Evolutionary conservation across 1,284 basidiomycete genomes (phyloP).

Genomic region (Austroboletus niveus): DNA sequence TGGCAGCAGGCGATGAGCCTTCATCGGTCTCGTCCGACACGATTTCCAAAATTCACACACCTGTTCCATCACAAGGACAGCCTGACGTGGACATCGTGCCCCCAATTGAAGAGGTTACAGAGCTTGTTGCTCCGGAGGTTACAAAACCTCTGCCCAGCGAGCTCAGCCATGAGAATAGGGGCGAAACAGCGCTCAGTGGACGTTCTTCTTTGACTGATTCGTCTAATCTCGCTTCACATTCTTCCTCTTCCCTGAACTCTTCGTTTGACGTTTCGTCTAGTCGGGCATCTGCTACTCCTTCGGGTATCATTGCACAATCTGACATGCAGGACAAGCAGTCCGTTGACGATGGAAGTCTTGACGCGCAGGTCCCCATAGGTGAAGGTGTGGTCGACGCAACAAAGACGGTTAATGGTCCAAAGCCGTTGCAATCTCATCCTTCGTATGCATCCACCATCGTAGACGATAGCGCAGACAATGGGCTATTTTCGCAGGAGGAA

Average conservation of each 20-base stretch:
- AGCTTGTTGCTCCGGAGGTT: constrained; percentile 5
- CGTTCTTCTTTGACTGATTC: constrained; percentile 28
- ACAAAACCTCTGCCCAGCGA: constrained; percentile 15
- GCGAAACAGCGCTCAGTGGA: constrained; percentile 27
- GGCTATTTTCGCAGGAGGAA: constrained; percentile 33
- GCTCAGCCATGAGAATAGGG: constrained; percentile 15
- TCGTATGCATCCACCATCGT: constrained; percentile 50
- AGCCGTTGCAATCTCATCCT: constrained; percentile 38
- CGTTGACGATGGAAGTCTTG: constrained; percentile 45
- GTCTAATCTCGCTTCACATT: constrained; percentile 27
- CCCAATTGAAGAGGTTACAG: constrained; percentile 16
- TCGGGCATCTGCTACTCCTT: constrained; percentile 35
- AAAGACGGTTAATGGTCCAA: constrained; percentile 14
- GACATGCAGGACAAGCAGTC: constrained; percentile 39
- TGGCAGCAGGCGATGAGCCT: constrained; percentile 9
- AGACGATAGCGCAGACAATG: constrained; percentile 40
- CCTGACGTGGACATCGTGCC: constrained; percentile 11
- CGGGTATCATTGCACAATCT: constrained; percentile 37
- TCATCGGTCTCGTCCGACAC: constrained; percentile 12
- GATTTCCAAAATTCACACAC: constrained; percentile 7
- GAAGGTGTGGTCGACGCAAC: constrained; percentile 7
- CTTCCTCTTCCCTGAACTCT: constrained; percentile 36
- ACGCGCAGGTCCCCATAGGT: constrained; percentile 36
- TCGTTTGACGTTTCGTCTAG: constrained; percentile 40
- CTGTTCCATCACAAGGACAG: constrained; percentile 12